These are phyloP conservation scores for Grosmannia penicillata DNA, from an alignment of 2,329 filamentous ascomycete species.

Conservation along the genomic window DNA sequence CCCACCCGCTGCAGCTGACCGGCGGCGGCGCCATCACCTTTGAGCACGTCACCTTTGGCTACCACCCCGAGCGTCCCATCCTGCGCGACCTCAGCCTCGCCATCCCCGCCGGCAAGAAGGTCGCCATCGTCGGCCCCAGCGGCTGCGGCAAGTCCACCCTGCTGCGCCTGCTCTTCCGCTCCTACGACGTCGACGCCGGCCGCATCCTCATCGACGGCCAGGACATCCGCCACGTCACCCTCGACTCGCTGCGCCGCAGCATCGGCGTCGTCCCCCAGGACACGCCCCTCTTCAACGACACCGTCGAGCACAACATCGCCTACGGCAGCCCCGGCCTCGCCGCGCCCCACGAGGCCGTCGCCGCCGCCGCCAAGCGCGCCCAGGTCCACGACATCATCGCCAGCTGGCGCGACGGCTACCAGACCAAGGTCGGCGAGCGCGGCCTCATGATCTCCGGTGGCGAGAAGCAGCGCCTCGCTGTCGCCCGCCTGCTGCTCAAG, in stretches of 20 bases:
- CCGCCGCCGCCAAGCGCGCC: constrained; percentile 66
- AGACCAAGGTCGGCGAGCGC: constrained; percentile 62
- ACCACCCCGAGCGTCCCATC: constrained; percentile 75
- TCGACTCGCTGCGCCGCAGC: constrained; percentile 68
- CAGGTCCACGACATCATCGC: constrained; percentile 72
- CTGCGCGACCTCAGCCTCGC: constrained; percentile 71
- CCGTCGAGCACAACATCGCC: constrained; percentile 86
- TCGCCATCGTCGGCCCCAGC: constrained; percentile 87
- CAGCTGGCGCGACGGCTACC: constrained; percentile 73
- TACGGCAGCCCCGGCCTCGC: constrained; percentile 50
- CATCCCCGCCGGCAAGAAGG: constrained; percentile 90
- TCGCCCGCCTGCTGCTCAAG: constrained; percentile 24
- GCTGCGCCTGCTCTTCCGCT: constrained; percentile 80
- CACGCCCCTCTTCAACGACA: constrained; percentile 93
- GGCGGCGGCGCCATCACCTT: constrained; percentile 83
- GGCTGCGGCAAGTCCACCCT: constrained; percentile 96
- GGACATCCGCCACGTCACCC: constrained; percentile 67
- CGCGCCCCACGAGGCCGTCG: constrained; percentile 57
- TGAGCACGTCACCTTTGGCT: constrained; percentile 90
- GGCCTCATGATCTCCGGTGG: constrained; percentile 30
- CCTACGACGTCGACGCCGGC: constrained; percentile 76
- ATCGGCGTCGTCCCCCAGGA: constrained; percentile 97
- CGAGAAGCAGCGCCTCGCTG: constrained; percentile 40
- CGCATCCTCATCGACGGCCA: constrained; percentile 86
- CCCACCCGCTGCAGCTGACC: constrained; percentile 55